Percentiles rank a stretch among this genome's conserved stretches.
phyloP scores from a whole-genome alignment of 2,329 filamentous ascomycete species.

The Xylariaceae sp. region DNA sequence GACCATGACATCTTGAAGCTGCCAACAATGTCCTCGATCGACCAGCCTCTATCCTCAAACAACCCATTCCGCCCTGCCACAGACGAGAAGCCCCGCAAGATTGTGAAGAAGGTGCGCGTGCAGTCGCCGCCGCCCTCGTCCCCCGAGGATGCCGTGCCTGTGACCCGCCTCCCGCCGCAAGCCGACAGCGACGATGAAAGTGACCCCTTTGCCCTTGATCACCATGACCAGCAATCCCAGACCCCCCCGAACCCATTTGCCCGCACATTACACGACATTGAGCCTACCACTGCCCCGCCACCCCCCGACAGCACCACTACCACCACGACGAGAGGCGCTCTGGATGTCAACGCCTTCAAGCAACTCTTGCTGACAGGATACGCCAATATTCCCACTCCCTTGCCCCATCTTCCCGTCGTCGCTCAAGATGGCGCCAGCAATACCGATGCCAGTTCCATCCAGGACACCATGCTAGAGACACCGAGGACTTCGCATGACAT shows the following conservation, averaged over 20 bases:
- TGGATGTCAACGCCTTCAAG: constrained; percentile 78
- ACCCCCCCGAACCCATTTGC: constrained; percentile 53
- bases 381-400: constrained; percentile 34
- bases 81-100: constrained; percentile 40
- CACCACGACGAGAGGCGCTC: constrained; percentile 38
- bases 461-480: constrained; percentile 48
- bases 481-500: constrained; percentile 58
- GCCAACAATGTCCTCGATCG: constrained; percentile 35
- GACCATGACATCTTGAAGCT: too few species aligned
- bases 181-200: constrained; percentile 25
- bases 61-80: constrained; percentile 49
- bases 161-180: constrained; percentile 23
- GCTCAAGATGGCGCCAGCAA: constrained; percentile 44
- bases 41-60: constrained; percentile 39
- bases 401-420: constrained; percentile 24
- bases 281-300: constrained; percentile 33
- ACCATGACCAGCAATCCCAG: constrained; percentile 16
- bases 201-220: constrained; percentile 24
- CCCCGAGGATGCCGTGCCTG: constrained; percentile 46
- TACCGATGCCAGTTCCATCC: constrained; percentile 55
- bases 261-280: constrained; percentile 51
- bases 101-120: constrained; percentile 64
- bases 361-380: constrained; percentile 72
- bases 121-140: constrained; percentile 61
- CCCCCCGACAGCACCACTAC: constrained; percentile 32